Base-by-base conservation (phyloP, 768 basidiomycete genomes). In the Mycena albidolilacea region DNA sequence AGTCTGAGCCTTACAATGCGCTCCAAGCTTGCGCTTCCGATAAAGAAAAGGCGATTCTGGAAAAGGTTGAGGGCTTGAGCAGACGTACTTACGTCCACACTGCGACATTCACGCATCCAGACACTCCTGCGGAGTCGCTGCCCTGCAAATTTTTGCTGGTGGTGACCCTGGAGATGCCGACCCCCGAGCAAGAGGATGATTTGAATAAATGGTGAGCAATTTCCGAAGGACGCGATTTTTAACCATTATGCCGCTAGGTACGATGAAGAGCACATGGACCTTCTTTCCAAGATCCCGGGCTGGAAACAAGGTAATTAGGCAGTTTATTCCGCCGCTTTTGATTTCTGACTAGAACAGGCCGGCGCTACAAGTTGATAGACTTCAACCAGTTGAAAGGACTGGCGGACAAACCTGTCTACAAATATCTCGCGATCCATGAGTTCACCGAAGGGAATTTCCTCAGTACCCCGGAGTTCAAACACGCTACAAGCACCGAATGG, bases 381-480 rank as follows among this genome's bases (percentile, higher is more conserved):
- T 74, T 64, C 46, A 72, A 78, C 48, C 61, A 80, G 19, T 30
- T 30, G 30, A 71, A 61, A 12, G 73, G 75, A 35, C 59, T 62
- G 55, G 38, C 70, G 12, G 72, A 75, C 30, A 71, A 75, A 57
- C 72, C 75, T 2, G 71, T 74, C 7, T 73, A 67, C 73, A 82
- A 81, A 60, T 84, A 83, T 61, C 71, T 85, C 21, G 81, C 81
- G 2, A 43, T 84, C n/a, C 81, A 85, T 75, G 81, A 82, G 8
- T 79, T 78, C 30, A 74, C 77, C 30, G 52, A 69, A 60, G 69
- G 63, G 21, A 74, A 77, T 7, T 82, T 78, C 59, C 7, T 61
- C 57, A 64, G 76, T 1, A 73, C 76, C 6, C 68, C 75, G 9
- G 82, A 79, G 65, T 80, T 80, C 65, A 74, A 74, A n/a, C 69